phyloP scores from a whole-genome alignment of 139 green algal species.

The Pleodorina starrii region DNA sequence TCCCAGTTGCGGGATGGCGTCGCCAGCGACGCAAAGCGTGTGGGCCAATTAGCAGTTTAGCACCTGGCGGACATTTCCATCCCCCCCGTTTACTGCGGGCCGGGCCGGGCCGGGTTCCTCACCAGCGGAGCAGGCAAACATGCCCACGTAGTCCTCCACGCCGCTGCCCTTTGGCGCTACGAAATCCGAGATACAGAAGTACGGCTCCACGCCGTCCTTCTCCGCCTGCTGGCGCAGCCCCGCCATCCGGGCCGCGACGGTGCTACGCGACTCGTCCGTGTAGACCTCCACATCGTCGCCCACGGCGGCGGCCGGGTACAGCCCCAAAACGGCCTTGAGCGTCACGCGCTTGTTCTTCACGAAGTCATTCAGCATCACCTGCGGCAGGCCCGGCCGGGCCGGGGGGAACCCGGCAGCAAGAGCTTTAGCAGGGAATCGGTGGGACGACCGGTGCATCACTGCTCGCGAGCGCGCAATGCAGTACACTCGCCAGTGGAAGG shows the following conservation, averaged over 20 bases:
- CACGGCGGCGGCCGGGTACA: constrained; percentile 93
- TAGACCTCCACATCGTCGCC: constrained; percentile 96
- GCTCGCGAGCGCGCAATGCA: too few relatives aligned
- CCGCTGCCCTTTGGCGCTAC: constrained; percentile 90
- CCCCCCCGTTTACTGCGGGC: too few relatives aligned
- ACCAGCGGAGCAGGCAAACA: constrained; percentile 91
- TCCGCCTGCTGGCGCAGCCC: constrained; percentile 92
- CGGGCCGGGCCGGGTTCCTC: background rate
- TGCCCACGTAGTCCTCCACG: constrained; percentile 95
- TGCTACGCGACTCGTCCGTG: constrained; percentile 74
- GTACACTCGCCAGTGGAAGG: too few relatives aligned
- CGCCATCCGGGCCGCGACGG: constrained; percentile 73
- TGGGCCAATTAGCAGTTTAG: too few relatives aligned
- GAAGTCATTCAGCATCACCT: constrained; percentile 88
- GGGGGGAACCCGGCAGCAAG: background rate
- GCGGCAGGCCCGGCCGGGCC: background rate
- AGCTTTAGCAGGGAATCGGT: too few relatives aligned
- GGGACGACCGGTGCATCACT: too few relatives aligned
- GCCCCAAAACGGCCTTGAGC: constrained; percentile 89
- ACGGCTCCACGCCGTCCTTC: constrained; percentile 87
- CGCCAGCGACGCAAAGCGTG: too few relatives aligned
- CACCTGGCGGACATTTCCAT: too few relatives aligned
- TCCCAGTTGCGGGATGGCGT: too few relatives aligned
- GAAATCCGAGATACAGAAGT: constrained; percentile 97
- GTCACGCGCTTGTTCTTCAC: constrained; percentile 87